These are phyloP conservation scores for Alternaria novae-zelandiae DNA, from an alignment of 2,329 filamentous ascomycete species.

Conservation along the genomic window DNA sequence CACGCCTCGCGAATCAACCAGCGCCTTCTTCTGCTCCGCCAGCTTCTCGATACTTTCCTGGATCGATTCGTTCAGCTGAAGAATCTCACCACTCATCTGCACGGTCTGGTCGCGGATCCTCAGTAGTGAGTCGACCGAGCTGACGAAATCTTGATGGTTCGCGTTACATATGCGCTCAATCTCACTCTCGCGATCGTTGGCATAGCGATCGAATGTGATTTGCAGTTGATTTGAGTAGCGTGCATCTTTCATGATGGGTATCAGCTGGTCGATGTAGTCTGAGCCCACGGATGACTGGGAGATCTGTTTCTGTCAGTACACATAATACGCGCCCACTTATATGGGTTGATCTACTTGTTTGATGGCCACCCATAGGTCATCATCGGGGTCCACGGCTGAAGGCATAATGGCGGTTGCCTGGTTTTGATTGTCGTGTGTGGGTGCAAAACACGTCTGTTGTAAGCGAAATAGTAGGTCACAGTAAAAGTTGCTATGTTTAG, in stretches of 20 bases:
- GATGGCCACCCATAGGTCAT: conserved; percentile 57
- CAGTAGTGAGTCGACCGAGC: conserved; percentile 92
- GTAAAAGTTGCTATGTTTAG: background rate
- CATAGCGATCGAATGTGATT: conserved; percentile 80
- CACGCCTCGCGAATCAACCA: conserved; percentile 90
- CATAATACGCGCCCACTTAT: background rate
- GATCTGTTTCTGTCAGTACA: conserved; percentile 65
- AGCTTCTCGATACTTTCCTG: conserved; percentile 93
- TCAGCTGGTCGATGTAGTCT: conserved; percentile 94
- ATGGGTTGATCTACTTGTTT: conserved; percentile 53
- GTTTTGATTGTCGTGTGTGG: background rate
- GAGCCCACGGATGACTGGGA: conserved; percentile 89
- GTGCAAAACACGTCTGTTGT: background rate
- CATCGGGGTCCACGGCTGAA: conserved; percentile 51
- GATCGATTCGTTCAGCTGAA: conserved; percentile 92
- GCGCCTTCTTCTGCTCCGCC: conserved; percentile 89
- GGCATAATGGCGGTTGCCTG: conserved; percentile 35
- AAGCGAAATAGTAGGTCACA: background rate
- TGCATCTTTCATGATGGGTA: conserved; percentile 91
- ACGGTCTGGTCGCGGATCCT: conserved; percentile 90
- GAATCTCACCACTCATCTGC: conserved; percentile 84
- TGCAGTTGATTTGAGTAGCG: conserved; percentile 77
- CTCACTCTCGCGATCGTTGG: conserved; percentile 83
- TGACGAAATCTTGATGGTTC: conserved; percentile 95
- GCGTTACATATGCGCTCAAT: conserved; percentile 95